A percentile compares a stretch with the other conserved stretches of the same genome.
These are phyloP conservation scores for Trichoderma sp. DNA, from an alignment of 2,329 filamentous ascomycete species.

Conservation along the genomic window DNA sequence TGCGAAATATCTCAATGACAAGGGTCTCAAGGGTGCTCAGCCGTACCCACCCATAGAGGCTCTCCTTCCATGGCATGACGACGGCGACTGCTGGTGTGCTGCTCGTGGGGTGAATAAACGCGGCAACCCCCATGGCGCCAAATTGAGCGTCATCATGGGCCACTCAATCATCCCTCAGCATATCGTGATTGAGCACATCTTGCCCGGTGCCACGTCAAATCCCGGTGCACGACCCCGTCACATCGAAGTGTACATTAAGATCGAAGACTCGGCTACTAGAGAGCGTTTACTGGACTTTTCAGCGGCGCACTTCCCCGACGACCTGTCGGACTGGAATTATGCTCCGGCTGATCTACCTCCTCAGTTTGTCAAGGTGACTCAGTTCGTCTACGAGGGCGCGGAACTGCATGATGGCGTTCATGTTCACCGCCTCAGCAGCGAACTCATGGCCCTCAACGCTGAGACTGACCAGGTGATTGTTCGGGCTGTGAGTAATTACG, in stretches of 20 bases:
- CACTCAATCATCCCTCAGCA: conserved; percentile 63
- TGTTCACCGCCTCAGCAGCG: conserved; percentile 51
- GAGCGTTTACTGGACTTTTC: conserved; percentile 45
- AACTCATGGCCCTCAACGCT: conserved; percentile 48
- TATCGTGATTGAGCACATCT: conserved; percentile 70
- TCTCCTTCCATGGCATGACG: conserved; percentile 68
- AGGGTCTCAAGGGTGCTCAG: conserved; percentile 25
- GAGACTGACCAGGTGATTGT: conserved; percentile 54
- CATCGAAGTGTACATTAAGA: conserved; percentile 67
- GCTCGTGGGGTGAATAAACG: conserved; percentile 41
- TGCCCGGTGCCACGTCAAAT: conserved; percentile 58
- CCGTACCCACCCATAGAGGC: conserved; percentile 50
- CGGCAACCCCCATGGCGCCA: conserved; percentile 52
- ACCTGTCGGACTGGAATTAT: conserved; percentile 32
- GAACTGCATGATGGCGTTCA: conserved; percentile 47
- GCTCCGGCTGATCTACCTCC: conserved; percentile 29
- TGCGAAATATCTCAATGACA: conserved; percentile 22
- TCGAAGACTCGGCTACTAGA: conserved; percentile 46
- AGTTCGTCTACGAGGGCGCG: conserved; percentile 53
- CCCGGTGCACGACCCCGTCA: conserved; percentile 62
- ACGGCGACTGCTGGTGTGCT: conserved; percentile 87
- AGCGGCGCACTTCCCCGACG: conserved; percentile 39
- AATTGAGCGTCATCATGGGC: conserved; percentile 63
- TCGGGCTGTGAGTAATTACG: conserved; percentile 58
- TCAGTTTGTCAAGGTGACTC: conserved; percentile 56